Evolutionary conservation across 75 land plant genomes (phyloP), one percentile per base, ranked within the genome.

Genomic region (Selaginella moellendorffii): DNA sequence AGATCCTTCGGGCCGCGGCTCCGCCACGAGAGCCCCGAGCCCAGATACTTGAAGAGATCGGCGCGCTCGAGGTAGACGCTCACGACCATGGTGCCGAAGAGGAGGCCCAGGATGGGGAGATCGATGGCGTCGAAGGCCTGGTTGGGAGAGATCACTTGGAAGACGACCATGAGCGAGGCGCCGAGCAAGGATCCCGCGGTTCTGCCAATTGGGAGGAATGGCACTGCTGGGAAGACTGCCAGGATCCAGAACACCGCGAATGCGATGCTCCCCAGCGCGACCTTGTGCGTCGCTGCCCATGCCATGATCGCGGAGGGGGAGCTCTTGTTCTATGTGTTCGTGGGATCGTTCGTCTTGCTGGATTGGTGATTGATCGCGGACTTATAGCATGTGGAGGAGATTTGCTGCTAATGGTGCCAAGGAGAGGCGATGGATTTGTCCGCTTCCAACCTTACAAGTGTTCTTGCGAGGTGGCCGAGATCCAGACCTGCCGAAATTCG

Each of bases 71-170:
- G 24, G 59, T 56, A 56, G 59, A 56, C 59, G 21, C 59, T 24
- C 21, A 56, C 59, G 24, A 56, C 59, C 59, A 56, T 56, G 8
- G 59, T 56, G 21, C 59, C 59, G 24, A 56, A 56, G 9, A 56
- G 59, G 24, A 56, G 59, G n/a, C 59, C 59, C 9, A 56, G 24
- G 5, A 56, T 56, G 8, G 59, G 24, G 5, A 56, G n/a, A 56
- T 56, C 59, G 24, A 56, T 24, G n/a, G 59, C 21, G n/a, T 56
- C 24, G 59, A 56, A 56, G 21, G 59, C 59, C 24, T 56, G 25
- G 59, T 56, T 56, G n/a, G 59, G 59, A 19, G 59, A 56, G 24
- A 56, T 19, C 8, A 56, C 23, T 24, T 56, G 59, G n/a, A 56
- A 56, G 9, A 56, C 59, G n/a, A 56, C 59, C 59, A 56, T 56